Evolutionary conservation across 495 filamentous ascomycete genomes (phyloP).

Genomic region (Pseudevernia furfuracea): DNA sequence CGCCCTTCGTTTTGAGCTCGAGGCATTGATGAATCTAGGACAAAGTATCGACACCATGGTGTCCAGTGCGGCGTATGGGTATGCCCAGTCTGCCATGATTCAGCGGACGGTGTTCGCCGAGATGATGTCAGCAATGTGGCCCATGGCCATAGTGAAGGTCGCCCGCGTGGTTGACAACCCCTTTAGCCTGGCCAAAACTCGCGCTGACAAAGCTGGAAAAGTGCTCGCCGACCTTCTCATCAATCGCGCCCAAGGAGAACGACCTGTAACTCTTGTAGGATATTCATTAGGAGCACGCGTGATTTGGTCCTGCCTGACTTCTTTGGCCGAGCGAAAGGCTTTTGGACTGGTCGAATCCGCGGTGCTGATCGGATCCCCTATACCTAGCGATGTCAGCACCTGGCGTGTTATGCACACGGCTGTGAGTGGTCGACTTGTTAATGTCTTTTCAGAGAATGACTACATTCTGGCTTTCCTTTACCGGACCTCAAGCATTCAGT

Average conservation of each 20-base stretch:
- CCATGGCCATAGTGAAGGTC: conserved; percentile 67
- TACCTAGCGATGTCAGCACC: conserved; percentile 54
- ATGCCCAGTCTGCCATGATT: conserved; percentile 69
- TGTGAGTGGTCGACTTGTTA: conserved; percentile 65
- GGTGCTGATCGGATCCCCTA: conserved; percentile 75
- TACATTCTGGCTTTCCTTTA: conserved; percentile 72
- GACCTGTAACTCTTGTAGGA: conserved; percentile 79
- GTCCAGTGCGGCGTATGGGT: conserved; percentile 66
- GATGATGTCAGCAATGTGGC: conserved; percentile 66
- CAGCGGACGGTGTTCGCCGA: conserved; percentile 69
- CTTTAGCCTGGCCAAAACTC: conserved; percentile 72
- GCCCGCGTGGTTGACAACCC: conserved; percentile 81
- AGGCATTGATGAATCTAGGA: conserved; percentile 69
- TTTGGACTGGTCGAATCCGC: conserved; percentile 84
- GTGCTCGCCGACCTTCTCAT: conserved; percentile 83
- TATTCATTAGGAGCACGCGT: conserved; percentile 87
- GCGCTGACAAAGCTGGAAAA: conserved; percentile 79
- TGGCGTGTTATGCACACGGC: conserved; percentile 66
- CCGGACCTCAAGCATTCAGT: conserved; percentile 64
- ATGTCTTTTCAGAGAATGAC: conserved; percentile 72
- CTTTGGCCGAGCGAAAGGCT: conserved; percentile 63
- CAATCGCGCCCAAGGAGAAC: conserved; percentile 80
- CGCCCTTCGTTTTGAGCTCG: conserved; percentile 75
- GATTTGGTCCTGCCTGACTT: conserved; percentile 74
- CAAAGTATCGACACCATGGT: conserved; percentile 65